Evolutionary conservation across 1,284 basidiomycete genomes (phyloP), one percentile per base, ranked within the genome.

Genomic region (Heterobasidion annosum): DNA sequence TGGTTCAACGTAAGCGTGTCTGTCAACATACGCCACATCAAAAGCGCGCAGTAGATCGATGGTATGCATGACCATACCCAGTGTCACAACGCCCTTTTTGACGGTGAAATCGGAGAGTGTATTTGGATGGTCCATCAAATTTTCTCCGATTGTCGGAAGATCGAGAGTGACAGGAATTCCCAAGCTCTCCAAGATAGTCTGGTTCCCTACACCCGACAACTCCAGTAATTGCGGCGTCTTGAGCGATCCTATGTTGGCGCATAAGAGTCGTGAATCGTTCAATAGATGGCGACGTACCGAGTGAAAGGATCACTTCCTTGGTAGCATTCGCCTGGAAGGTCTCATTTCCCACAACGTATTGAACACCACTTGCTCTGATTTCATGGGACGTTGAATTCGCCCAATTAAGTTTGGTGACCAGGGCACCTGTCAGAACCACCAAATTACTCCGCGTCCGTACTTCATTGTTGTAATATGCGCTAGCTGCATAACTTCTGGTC

Each of bases 401-500:
- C 16, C 54, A 58, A 25, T 54, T 2, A 34, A 59, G 58, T 25
- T 32, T 56, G 13, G 57, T 53, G 1, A 25, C 58, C 6, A 56
- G 34, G 3, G 57, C 54, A 50, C 54, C 56, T 47, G 58, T 53
- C 32, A 58, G 44, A 13, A 58, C 44, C 33, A 46, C 44, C 40
- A 58, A n/a, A 40, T 56, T 56, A n/a, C 16, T 43, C 13, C 40
- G 40, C 3, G 12, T 3, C 34, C 34, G 35, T 16, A 52, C 43
- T 19, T 52, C 48, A 8, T 25, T n/a, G 7, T 52, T 51, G 19
- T 56, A 53, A 32, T 59, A 59, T 35, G 58, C 58, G 32, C 51
- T 59, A 16, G 54, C 57, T 35, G 57, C 52, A 32, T 59, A 59
- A 8, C 50, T 56, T 48, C 58, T 51, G 47, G 57, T 40, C 8